These are phyloP conservation scores for Lactifluus subvellereus DNA, from an alignment of 768 basidiomycete genomes.

Conservation along the genomic window DNA sequence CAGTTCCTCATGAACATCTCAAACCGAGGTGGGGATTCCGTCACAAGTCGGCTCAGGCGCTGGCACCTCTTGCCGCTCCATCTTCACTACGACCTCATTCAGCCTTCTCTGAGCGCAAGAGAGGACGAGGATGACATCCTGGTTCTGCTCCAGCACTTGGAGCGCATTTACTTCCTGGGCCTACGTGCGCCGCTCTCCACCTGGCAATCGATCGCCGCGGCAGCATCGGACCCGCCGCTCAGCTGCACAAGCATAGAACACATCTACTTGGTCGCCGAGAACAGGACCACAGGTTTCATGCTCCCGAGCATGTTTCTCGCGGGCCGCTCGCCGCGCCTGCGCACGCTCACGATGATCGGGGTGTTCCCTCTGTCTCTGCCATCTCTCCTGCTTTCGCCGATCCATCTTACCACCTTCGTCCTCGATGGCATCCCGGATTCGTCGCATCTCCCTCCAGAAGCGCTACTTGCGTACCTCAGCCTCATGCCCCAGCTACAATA, in stretches of 20 bases:
- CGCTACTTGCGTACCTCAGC: no score
- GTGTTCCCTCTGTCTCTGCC: no score
- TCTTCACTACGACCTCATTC: neutral
- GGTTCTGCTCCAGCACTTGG: neutral
- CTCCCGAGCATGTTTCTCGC: neutral
- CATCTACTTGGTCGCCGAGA: neutral
- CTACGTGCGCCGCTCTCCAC: neutral
- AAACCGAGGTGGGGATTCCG: neutral
- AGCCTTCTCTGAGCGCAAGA: neutral
- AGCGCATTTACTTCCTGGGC: neutral
- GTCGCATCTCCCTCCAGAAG: no score
- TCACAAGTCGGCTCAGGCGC: neutral
- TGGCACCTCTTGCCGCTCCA: neutral
- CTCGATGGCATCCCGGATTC: no score
- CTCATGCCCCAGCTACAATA: neutral
- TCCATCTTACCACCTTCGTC: no score
- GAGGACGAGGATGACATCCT: neutral
- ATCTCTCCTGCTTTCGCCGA: no score
- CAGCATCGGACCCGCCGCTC: neutral
- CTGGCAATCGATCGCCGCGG: neutral
- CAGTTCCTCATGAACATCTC: slow-evolving; percentile 1
- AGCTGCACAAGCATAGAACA: slow-evolving; percentile 1
- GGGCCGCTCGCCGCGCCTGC: no score
- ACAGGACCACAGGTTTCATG: neutral
- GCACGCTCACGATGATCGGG: no score